These are phyloP conservation scores for Pythium aristosporum DNA, from an alignment of 352 stramenopile species.

Conservation along the genomic window DNA sequence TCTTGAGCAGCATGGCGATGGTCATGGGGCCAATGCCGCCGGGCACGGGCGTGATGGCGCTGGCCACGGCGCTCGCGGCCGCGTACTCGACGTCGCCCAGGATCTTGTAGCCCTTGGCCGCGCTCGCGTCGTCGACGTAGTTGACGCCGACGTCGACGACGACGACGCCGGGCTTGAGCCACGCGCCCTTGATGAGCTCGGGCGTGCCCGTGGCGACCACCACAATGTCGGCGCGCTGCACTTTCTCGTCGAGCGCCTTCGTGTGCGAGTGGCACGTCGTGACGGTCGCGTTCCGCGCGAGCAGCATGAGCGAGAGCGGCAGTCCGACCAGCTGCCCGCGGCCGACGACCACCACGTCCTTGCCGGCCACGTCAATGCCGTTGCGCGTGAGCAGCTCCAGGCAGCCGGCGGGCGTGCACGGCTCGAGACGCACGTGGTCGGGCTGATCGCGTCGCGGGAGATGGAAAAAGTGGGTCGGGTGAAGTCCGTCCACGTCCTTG, in stretches of 20 bases:
- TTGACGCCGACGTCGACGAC: slow-evolving; percentile 99
- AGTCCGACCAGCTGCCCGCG: slow-evolving; percentile 97
- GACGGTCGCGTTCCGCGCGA: slow-evolving; percentile 96
- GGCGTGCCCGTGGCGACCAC: slow-evolving; percentile 95
- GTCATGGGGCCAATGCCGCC: slow-evolving; percentile 99
- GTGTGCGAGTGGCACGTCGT: slow-evolving; percentile 98
- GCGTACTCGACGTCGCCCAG: slow-evolving; percentile 98
- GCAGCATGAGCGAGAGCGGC: slow-evolving; percentile 93
- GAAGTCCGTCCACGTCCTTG: slow-evolving; percentile 99
- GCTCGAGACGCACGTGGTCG: slow-evolving; percentile 86
- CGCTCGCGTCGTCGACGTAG: slow-evolving; percentile 83
- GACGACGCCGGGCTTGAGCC: slow-evolving; percentile 96
- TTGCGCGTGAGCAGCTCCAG: slow-evolving; percentile 94
- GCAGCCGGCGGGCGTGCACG: slow-evolving; percentile 97
- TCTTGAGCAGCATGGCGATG: slow-evolving; percentile 92
- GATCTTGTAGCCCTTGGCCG: slow-evolving; percentile 89
- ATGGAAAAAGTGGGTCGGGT: slow-evolving; percentile 95
- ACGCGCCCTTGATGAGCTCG: slow-evolving; percentile 92
- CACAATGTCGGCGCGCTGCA: slow-evolving; percentile 94
- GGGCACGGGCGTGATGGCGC: slow-evolving; percentile 97
- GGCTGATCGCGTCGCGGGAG: slow-evolving; percentile 91
- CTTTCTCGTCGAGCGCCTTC: slow-evolving; percentile 69
- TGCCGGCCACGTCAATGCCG: slow-evolving; percentile 90
- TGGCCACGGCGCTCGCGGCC: slow-evolving; percentile 74
- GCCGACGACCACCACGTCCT: slow-evolving; percentile 96